A percentile compares a stretch with the other conserved stretches of the same genome.
These are phyloP conservation scores for Phytophthora tubulina DNA, from an alignment of 352 stramenopile genomes.

Conservation along the genomic window DNA sequence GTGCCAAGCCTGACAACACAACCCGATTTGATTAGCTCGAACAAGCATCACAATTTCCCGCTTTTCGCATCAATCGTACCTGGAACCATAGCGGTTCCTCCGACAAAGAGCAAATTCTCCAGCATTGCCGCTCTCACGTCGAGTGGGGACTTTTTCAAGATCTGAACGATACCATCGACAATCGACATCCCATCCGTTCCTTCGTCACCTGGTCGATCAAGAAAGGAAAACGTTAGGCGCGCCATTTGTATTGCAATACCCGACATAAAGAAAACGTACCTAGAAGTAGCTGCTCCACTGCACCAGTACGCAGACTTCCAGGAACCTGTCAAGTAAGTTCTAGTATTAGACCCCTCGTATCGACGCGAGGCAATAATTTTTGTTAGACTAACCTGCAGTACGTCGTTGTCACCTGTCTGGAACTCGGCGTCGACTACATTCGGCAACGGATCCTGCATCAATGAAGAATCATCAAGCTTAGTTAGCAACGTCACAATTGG, in stretches of 20 bases:
- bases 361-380: background rate
- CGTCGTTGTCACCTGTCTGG: slow-evolving; percentile 44
- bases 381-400: slow-evolving; percentile 44
- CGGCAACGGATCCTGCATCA: slow-evolving; percentile 43
- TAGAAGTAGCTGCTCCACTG: slow-evolving; percentile 59
- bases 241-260: background rate
- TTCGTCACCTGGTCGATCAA: slow-evolving; percentile 38
- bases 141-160: slow-evolving; percentile 67
- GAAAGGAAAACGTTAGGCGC: background rate
- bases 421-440: slow-evolving; percentile 61
- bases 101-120: slow-evolving; percentile 81
- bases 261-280: slow-evolving; percentile 36
- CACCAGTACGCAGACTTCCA: slow-evolving; percentile 44
- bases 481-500: background rate
- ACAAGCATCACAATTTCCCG: background rate
- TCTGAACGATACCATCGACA: slow-evolving; percentile 59
- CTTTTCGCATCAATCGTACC: slow-evolving; percentile 37
- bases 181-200: slow-evolving; percentile 57
- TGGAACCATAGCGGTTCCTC: slow-evolving; percentile 82
- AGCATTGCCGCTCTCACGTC: slow-evolving; percentile 73
- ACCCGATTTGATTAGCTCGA: background rate
- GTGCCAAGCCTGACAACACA: slow-evolving; percentile 55
- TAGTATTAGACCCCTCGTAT: background rate
- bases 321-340: slow-evolving; percentile 45
- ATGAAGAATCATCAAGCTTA: background rate